Evolutionary conservation across 1,284 basidiomycete genomes (phyloP), one percentile per base, ranked within the genome.

Genomic region (Rhodotorula mucilaginosa): DNA sequence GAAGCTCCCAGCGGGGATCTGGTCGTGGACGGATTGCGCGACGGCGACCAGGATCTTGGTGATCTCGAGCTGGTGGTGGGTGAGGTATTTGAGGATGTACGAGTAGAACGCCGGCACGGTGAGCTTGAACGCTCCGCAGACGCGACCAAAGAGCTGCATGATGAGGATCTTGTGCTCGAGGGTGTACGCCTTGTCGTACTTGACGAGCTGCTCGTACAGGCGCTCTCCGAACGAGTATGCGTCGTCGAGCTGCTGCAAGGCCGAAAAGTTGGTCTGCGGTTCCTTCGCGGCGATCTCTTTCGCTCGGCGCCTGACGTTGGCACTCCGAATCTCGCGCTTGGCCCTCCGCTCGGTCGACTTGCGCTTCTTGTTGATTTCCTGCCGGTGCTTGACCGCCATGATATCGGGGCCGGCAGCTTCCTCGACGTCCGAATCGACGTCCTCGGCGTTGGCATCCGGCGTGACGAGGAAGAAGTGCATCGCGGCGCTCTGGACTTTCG

Each of bases 141-240:
- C 90, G 62, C 97, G 89, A n/a, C 92, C 91, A 63, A 99, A 87
- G 54, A 99, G 89, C 81, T 98, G 94, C 93, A 99, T 97, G 79
- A 97, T 86, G 74, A 98, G 86, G 71, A 99, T 90, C 83, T 97
- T 98, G 85, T 98, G 96, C 77, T 98, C 95, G 76, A 99, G 87
- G 29, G 92, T 90, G 80, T 91, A 93, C 23, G 90, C 89, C 81
- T 95, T 97, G 85, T 97, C 95, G 81, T 95, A 88, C 58, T 86
- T 87, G 79, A 88, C 88, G 63, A 99, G 84, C 67, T 88, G 87
- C 79, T 96, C 91, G 80, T 94, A 98, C 1, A 99, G 86, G 81
- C 92, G 94, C 82, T 99, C 97, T 48, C 89, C 90, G 80, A 99
- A 98, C 1, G 90, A 91, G 81, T 99, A 96, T 0, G 97, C 93